Percentiles rank a stretch among this genome's conserved stretches.
Conservation (phyloP, 2,329 filamentous ascomycete species). For the Fusarium algeriense region DNA sequence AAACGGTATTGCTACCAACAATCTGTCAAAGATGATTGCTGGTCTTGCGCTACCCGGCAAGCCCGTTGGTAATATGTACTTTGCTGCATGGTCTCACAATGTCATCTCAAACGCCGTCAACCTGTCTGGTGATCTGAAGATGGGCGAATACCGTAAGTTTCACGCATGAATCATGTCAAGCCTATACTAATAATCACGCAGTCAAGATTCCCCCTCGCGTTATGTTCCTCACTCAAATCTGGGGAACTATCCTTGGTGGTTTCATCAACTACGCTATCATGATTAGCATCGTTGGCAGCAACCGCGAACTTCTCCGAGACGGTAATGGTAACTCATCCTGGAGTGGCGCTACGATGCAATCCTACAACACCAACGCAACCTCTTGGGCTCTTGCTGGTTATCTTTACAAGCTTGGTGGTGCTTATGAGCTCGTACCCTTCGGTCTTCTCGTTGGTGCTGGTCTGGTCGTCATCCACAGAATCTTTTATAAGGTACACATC, state of each 20-base stretch:
- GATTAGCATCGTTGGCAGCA: slow-evolving; percentile 63
- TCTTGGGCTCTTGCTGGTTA: slow-evolving; percentile 66
- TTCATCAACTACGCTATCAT: slow-evolving; percentile 68
- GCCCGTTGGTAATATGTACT: slow-evolving; percentile 69
- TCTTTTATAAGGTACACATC: slow-evolving; percentile 55
- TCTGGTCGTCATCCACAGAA: slow-evolving; percentile 59
- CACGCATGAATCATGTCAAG: rapidly evolving
- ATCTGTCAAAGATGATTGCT: slow-evolving; percentile 68
- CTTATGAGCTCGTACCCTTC: slow-evolving; percentile 63
- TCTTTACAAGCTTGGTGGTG: slow-evolving; percentile 60
- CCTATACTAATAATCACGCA: slow-evolving; percentile 26
- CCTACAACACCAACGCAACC: slow-evolving; percentile 61
- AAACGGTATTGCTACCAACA: slow-evolving; percentile 70
- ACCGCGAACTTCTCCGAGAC: slow-evolving; percentile 61
- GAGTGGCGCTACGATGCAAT: slow-evolving; percentile 65
- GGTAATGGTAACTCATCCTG: slow-evolving; percentile 63
- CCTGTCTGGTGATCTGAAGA: slow-evolving; percentile 66
- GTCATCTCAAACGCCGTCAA: slow-evolving; percentile 64
- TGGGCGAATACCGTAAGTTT: slow-evolving; percentile 67
- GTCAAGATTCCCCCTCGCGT: slow-evolving; percentile 66
- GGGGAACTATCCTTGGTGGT: slow-evolving; percentile 66
- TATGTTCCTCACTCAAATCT: slow-evolving; percentile 69
- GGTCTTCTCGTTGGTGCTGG: slow-evolving; percentile 63
- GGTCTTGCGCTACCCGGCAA: slow-evolving; percentile 64
- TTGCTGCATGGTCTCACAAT: slow-evolving; percentile 69